These are phyloP conservation scores for Macrolepiota dolichaula DNA, from an alignment of 768 basidiomycete genomes.

Conservation along the genomic window DNA sequence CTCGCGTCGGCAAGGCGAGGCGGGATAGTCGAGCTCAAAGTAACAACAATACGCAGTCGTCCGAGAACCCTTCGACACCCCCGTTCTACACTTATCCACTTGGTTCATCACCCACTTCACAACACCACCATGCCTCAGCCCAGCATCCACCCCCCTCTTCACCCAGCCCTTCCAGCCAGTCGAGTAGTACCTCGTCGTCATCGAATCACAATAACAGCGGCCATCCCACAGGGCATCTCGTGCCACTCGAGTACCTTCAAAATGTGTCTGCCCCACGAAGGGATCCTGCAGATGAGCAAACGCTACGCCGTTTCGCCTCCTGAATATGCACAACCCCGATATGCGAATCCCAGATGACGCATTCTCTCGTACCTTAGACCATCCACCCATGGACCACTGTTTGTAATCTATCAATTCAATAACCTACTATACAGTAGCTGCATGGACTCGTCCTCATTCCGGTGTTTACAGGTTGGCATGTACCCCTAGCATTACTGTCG, in stretches of 20 bases:
- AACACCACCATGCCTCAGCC: slow-evolving; percentile 20
- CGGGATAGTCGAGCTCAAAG: slow-evolving; percentile 44
- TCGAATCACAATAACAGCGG: slow-evolving; percentile 33
- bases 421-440: neutral
- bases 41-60: slow-evolving; percentile 27
- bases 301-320: slow-evolving; percentile 54
- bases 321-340: slow-evolving; percentile 11
- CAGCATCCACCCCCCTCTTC: slow-evolving; percentile 26
- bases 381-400: neutral
- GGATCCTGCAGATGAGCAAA: slow-evolving; percentile 62
- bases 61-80: slow-evolving; percentile 25
- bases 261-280: slow-evolving; percentile 50
- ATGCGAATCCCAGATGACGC: neutral
- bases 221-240: slow-evolving; percentile 35
- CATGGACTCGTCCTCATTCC: neutral
- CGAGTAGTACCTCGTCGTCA: slow-evolving; percentile 37
- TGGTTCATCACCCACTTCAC: slow-evolving; percentile 16
- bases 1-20: slow-evolving; percentile 63
- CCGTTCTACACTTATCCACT: slow-evolving; percentile 17
- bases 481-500: neutral
- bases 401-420: slow-evolving; percentile 6
- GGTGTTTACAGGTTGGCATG: slow-evolving; percentile 1
- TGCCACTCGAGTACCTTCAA: slow-evolving; percentile 64
- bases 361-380: neutral
- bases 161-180: slow-evolving; percentile 27